Evolutionary conservation across 768 basidiomycete species (phyloP), one percentile per base, ranked within the genome.

Genomic region (Collybiopsis luxurians): DNA sequence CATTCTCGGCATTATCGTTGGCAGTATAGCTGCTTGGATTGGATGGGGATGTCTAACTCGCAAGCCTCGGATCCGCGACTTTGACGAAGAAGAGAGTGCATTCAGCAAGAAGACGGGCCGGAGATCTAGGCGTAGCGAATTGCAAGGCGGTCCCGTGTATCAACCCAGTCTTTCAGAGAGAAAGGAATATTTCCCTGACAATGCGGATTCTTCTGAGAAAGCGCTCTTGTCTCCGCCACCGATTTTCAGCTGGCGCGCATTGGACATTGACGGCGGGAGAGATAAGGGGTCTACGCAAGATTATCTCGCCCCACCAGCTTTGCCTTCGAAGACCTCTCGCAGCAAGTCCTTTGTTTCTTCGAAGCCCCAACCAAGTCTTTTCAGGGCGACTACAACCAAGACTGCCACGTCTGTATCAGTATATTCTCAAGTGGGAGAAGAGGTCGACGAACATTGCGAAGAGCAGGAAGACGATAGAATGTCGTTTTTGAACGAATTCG

Each of bases 21-120:
- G 64, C 19, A 57, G 61, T 13, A 53, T 55, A 13, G 42, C 47
- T 23, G 64, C 61, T 17, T 64, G 59, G 61, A 49, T 62, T 19
- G 55, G 31, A 2, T 62, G 59, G 55, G 61, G 61, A 11, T 62
- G 59, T 31, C 40, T 50, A 19, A 62, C 58, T 31, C 61, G 61
- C 17, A 60, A 60, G 47, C 60, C 60, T 15, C 40, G 53, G 6
- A 27, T 45, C 21, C 30, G 31, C 10, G 45, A 49, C 24, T 56
- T 40, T 27, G 42, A 48, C 46, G 51, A 31, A 28, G 57, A 53
- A 17, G 31, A 23, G 21, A 21, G 13, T 21, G 2, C 28, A n/a
- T 17, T n/a, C 34, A 15, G 21, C 12, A 17, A 27, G 7, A 49
- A 46, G 50, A 44, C 19, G n/a, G 38, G 39, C n/a, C 15, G 27